Conservation (phyloP, 495 filamentous ascomycete genomes). For the Halenospora varia region DNA sequence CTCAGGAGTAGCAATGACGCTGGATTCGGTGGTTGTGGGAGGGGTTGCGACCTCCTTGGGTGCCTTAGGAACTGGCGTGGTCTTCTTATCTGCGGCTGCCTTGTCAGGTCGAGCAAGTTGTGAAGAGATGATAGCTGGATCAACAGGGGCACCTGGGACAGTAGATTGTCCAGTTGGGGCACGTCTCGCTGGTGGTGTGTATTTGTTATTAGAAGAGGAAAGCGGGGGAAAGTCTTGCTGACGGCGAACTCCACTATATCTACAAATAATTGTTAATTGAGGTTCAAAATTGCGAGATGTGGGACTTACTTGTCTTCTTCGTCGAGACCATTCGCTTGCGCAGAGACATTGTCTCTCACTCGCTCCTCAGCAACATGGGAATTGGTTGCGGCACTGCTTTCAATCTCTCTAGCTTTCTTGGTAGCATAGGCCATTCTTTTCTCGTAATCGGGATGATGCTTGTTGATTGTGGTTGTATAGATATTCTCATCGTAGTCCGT, state of each 20-base stretch:
- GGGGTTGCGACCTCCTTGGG: slow-evolving; percentile 30
- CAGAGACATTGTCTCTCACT: slow-evolving; percentile 54
- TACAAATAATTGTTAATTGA: slow-evolving; percentile 33
- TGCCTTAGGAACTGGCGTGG: slow-evolving; percentile 5
- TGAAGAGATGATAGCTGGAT: slow-evolving; percentile 79
- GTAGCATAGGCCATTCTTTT: slow-evolving; percentile 73
- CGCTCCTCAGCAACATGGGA: slow-evolving; percentile 86
- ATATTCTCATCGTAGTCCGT: slow-evolving; percentile 89
- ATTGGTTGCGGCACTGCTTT: slow-evolving; percentile 62
- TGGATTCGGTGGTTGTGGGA: slow-evolving; percentile 26
- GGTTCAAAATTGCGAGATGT: background rate
- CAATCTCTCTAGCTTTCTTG: slow-evolving; percentile 85
- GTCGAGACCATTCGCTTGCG: slow-evolving; percentile 62
- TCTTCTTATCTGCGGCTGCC: slow-evolving; percentile 41
- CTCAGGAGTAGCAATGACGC: slow-evolving; percentile 26
- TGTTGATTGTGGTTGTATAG: slow-evolving; percentile 89
- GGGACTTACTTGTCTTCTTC: slow-evolving; percentile 83
- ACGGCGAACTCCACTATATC: slow-evolving; percentile 88
- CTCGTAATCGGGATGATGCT: slow-evolving; percentile 72
- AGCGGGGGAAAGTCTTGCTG: slow-evolving; percentile 68
- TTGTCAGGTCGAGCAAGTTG: slow-evolving; percentile 57
- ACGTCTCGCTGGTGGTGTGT: slow-evolving; percentile 83
- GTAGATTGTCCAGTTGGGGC: slow-evolving; percentile 69
- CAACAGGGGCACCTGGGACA: slow-evolving; percentile 68
- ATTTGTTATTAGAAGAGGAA: slow-evolving; percentile 56